Percentiles rank a stretch among this genome's conserved stretches.
phyloP scores from a whole-genome alignment of 2,329 filamentous ascomycete genomes.

The Phialemoniopsis sp. region DNA sequence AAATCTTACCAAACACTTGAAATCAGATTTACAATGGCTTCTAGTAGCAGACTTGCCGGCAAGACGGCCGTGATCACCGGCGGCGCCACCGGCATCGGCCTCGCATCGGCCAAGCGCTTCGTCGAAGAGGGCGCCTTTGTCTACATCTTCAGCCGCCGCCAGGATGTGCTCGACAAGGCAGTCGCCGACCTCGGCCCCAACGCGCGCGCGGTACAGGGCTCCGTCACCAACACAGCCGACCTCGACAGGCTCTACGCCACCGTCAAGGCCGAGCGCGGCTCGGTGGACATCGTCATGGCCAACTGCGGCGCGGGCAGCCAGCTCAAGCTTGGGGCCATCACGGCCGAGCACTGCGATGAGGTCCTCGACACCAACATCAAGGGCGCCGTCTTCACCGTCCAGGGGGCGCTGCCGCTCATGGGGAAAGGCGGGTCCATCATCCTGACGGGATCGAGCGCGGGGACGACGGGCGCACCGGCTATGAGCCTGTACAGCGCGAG shows the following conservation, averaged over 20 bases:
- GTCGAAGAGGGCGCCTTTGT: no score
- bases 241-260: no score
- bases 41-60: constrained; percentile 62
- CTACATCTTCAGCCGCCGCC: no score
- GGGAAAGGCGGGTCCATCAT: constrained; percentile 7
- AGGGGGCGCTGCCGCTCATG: constrained; percentile 9
- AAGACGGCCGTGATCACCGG: constrained; percentile 87
- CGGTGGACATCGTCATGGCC: constrained; percentile 3
- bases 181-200: no score
- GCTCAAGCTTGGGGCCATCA: neutral
- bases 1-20: no score
- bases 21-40: no score
- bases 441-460: constrained; percentile 9
- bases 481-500: constrained; percentile 6
- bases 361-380: neutral
- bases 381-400: constrained; percentile 6
- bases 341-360: constrained; percentile 1
- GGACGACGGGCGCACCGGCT: constrained; percentile 4
- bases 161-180: no score
- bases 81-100: constrained; percentile 80
- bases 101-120: no score
- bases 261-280: constrained; percentile 7
- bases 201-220: constrained; percentile 5
- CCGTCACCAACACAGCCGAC: constrained; percentile 3
- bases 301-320: constrained; percentile 2